Base-by-base conservation (phyloP, 768 basidiomycete species). In the Leccinum aurantiacum region DNA sequence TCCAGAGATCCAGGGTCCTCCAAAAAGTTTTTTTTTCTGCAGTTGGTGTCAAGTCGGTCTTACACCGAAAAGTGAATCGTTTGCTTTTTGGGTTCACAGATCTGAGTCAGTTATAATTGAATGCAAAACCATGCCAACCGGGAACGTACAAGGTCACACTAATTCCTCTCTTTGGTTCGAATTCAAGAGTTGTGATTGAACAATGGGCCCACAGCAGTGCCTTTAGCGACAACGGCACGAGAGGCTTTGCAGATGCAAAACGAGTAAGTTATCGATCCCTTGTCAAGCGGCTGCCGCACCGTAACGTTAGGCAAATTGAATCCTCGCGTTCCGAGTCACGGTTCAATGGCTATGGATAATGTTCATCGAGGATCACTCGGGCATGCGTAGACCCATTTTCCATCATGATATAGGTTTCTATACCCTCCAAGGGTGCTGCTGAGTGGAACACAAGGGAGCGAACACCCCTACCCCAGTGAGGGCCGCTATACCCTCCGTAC, bases 401-500 rank as follows among this genome's bases (percentile, higher is more conserved):
- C 62, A 88, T 74, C 63, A 85, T 69, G 48, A 90, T 85, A 81
- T 88, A 89, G 0, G 86, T 87, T 59, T 86, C 78, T 19, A 86
- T 76, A 0, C 81, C 75, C 0, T 65, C 64, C 17, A 67, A 65
- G 10, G 85, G 83, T 44, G 80, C 67, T 1, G 80, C 66, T 3
- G 84, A 82, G n/a, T 55, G 71, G 67, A 90, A 88, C 0, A 85
- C 57, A 38, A 89, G 69, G 67, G 87, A 85, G 22, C 89, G 80
- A 11, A 87, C 86, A 22, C 89, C 89, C 53, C 82, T 78, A 0
- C 83, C 85, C 88, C 88, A 90, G 6, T 75, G 73, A 3, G 74
- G 64, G 15, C 71, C 60, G 35, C 77, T 76, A 65, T 88, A 73
- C 0, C 87, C 88, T 7, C 88, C 88, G 57, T 89, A 88, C n/a